Conservation (phyloP, 2,329 filamentous ascomycete species). For the Cladosporium sp. region DNA sequence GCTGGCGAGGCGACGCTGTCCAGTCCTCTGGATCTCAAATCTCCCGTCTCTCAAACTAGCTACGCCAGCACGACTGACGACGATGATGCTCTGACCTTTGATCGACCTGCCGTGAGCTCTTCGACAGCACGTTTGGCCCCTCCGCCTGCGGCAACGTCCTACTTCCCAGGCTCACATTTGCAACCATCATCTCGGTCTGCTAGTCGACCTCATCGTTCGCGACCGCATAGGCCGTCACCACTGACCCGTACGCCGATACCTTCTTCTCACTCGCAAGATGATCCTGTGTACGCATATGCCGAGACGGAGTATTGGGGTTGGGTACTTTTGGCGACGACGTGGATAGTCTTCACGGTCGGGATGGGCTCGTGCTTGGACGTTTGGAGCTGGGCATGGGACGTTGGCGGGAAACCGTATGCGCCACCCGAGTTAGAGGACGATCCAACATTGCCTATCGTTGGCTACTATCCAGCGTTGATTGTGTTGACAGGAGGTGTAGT, state of each 20-base stretch:
- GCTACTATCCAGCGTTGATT: slow-evolving; percentile 93
- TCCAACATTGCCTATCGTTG: slow-evolving; percentile 88
- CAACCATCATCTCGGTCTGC: slow-evolving; percentile 6
- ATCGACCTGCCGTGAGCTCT: slow-evolving; percentile 32
- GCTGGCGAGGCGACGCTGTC: slow-evolving; percentile 18
- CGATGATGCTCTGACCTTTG: slow-evolving; percentile 71
- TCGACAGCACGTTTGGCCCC: neutral
- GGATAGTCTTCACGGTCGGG: slow-evolving; percentile 92
- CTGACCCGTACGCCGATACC: slow-evolving; percentile 23
- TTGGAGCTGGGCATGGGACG: slow-evolving; percentile 99
- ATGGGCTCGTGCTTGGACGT: slow-evolving; percentile 95
- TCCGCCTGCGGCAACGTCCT: slow-evolving; percentile 19
- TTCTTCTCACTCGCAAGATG: slow-evolving; percentile 17
- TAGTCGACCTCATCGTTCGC: slow-evolving; percentile 13
- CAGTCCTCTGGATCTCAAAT: slow-evolving; percentile 36
- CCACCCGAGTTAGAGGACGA: slow-evolving; percentile 95
- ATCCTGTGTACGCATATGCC: slow-evolving; percentile 64
- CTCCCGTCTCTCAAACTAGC: slow-evolving; percentile 52
- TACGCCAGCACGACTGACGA: slow-evolving; percentile 80
- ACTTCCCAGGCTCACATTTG: slow-evolving; percentile 40
- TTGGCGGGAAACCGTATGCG: slow-evolving; percentile 91
- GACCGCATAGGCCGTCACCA: slow-evolving; percentile 23
- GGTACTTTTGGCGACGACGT: slow-evolving; percentile 86
- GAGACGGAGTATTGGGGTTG: slow-evolving; percentile 99
- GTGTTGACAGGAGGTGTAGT: slow-evolving; percentile 85